Evolutionary conservation across 352 stramenopile species (phyloP).

Genomic region (Phytophthora vignae): DNA sequence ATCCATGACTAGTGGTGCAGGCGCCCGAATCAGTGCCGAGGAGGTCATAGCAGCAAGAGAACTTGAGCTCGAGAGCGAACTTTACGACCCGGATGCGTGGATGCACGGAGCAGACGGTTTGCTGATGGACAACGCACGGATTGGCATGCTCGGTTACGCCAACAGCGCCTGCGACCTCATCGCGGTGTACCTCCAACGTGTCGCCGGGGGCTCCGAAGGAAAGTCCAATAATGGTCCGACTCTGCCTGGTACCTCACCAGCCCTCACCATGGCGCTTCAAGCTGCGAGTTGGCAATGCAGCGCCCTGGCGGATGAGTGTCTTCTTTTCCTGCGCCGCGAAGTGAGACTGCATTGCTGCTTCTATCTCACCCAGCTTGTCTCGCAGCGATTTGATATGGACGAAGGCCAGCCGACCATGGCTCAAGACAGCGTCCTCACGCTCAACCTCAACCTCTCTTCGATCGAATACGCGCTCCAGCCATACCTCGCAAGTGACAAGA

Average conservation of each 20-base stretch:
- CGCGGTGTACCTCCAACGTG: constrained; percentile 53
- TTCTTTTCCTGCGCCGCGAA: constrained; percentile 82
- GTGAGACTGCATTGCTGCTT: constrained; percentile 81
- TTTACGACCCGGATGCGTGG: constrained; percentile 69
- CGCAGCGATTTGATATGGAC: constrained; percentile 64
- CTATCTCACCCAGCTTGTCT: constrained; percentile 79
- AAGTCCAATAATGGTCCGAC: constrained; percentile 20
- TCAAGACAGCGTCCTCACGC: constrained; percentile 73
- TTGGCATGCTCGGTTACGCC: constrained; percentile 84
- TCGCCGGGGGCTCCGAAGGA: constrained; percentile 27
- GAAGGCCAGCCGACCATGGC: constrained; percentile 71
- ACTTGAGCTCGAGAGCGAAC: constrained; percentile 67
- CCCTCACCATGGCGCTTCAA: constrained; percentile 53
- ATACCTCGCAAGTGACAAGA: constrained; percentile 79
- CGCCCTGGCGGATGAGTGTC: constrained; percentile 75
- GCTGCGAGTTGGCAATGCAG: constrained; percentile 76
- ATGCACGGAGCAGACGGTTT: constrained; percentile 53
- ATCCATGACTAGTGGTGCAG: not conserved
- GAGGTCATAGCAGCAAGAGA: constrained; percentile 64
- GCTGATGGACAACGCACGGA: constrained; percentile 77
- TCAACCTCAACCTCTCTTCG: constrained; percentile 82
- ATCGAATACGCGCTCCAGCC: constrained; percentile 79
- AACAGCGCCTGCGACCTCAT: constrained; percentile 81
- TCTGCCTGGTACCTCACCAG: constrained; percentile 36
- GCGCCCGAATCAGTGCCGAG: constrained; percentile 29